Evolutionary conservation across 495 filamentous ascomycete genomes (phyloP).

Genomic region (Hypoxylon trugodes): DNA sequence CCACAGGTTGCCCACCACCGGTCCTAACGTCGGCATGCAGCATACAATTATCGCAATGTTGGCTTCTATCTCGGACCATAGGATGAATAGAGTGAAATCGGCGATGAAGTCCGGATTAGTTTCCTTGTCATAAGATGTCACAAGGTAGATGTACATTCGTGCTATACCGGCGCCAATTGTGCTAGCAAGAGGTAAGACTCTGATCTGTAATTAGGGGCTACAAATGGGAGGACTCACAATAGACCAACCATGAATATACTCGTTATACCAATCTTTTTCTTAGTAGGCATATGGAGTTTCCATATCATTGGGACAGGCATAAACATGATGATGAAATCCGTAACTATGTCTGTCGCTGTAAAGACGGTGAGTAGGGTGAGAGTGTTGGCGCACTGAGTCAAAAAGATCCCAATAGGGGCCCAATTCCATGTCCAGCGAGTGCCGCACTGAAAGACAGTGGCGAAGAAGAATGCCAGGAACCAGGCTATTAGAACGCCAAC

Average conservation of each 20-base stretch:
- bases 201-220: too few species aligned
- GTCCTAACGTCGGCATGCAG: constrained; percentile 9
- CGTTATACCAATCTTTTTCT: constrained; percentile 20
- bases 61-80: constrained; percentile 10
- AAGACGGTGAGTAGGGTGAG: constrained; percentile 12
- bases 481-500: constrained; percentile 3
- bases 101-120: constrained; percentile 19
- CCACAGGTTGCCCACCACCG: not conserved
- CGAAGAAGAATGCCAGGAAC: constrained; percentile 8
- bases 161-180: constrained; percentile 22
- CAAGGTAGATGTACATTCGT: constrained; percentile 8
- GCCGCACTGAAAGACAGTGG: constrained; percentile 18
- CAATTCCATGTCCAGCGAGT: constrained; percentile 5
- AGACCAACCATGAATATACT: constrained; percentile 32
- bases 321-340: constrained; percentile 27
- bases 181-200: too few species aligned
- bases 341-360: constrained; percentile 7
- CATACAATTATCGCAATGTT: constrained; percentile 23
- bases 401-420: constrained; percentile 12
- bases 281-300: constrained; percentile 22
- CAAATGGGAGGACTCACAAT: constrained; percentile 17
- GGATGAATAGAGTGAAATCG: constrained; percentile 11
- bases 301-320: constrained; percentile 33
- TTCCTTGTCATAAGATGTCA: constrained; percentile 16
- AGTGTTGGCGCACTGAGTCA: not conserved